phyloP scores from a whole-genome alignment of 306 rosid genomes.

The Purshia tridentata region DNA sequence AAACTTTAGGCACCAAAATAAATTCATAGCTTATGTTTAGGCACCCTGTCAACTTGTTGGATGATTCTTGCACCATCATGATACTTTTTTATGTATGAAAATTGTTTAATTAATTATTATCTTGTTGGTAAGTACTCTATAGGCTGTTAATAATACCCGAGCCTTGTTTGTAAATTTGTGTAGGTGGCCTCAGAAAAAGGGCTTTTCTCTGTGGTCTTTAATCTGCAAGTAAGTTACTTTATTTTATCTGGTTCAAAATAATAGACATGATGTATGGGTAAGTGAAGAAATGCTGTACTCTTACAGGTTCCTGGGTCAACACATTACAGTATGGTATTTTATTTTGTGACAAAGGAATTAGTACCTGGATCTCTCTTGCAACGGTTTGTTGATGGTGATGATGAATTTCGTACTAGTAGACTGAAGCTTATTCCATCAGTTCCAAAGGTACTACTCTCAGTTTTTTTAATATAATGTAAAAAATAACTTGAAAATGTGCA shows the following conservation, averaged over 20 bases:
- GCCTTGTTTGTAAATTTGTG: constrained; percentile 26
- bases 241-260: constrained; percentile 20
- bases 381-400: constrained; percentile 95
- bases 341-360: constrained; percentile 81
- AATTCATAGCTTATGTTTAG: too few relatives aligned
- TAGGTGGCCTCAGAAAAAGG: constrained; percentile 95
- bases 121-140: neutral
- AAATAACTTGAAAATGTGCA: neutral
- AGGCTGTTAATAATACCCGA: constrained; percentile 17
- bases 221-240: constrained; percentile 77
- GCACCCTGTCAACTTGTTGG: too few relatives aligned
- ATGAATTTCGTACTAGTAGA: constrained; percentile 96
- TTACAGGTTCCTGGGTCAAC: constrained; percentile 91
- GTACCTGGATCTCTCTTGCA: constrained; percentile 92
- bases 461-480: neutral
- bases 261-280: constrained; percentile 4
- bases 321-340: constrained; percentile 96
- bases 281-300: constrained; percentile 26
- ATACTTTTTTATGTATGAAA: neutral
- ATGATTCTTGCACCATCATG: too few relatives aligned
- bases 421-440: constrained; percentile 97
- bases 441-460: constrained; percentile 64
- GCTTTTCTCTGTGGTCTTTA: constrained; percentile 75
- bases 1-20: too few relatives aligned
- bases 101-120: neutral